Percentiles rank a stretch among this genome's conserved stretches.
Evolutionary conservation across 2,329 filamentous ascomycete species (phyloP).

Genomic region (Colletotrichum graminicola): DNA sequence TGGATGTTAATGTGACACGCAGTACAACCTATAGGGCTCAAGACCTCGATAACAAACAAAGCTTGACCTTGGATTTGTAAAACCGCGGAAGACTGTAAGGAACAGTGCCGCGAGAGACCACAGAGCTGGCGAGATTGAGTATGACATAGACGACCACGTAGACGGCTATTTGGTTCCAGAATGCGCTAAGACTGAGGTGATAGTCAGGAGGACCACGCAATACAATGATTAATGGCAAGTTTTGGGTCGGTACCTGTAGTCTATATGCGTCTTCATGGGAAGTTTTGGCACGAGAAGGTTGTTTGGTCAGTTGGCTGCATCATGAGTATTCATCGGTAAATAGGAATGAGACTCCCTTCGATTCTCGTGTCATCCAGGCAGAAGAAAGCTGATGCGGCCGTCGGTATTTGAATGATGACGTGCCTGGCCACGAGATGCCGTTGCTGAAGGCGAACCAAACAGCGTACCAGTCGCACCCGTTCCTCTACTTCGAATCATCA

Average conservation of each 20-base stretch:
- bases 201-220: background rate
- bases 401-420: background rate
- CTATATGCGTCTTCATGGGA: background rate
- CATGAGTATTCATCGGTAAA: constrained; percentile 21
- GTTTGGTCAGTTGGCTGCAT: background rate
- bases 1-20: background rate
- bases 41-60: background rate
- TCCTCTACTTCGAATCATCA: background rate
- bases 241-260: background rate
- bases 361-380: background rate
- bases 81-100: background rate
- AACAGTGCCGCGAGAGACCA: background rate
- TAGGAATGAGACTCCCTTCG: background rate
- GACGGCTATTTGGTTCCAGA: background rate
- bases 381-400: background rate
- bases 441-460: too few relatives aligned
- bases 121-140: background rate
- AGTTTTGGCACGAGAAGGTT: background rate
- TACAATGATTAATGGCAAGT: background rate
- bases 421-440: background rate
- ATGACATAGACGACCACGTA: background rate
- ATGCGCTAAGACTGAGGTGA: background rate
- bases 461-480: background rate
- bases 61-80: background rate
- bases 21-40: constrained; percentile 36